These are phyloP conservation scores for Penicillium sp. DNA, from an alignment of 2,329 filamentous ascomycete species.

Conservation along the genomic window DNA sequence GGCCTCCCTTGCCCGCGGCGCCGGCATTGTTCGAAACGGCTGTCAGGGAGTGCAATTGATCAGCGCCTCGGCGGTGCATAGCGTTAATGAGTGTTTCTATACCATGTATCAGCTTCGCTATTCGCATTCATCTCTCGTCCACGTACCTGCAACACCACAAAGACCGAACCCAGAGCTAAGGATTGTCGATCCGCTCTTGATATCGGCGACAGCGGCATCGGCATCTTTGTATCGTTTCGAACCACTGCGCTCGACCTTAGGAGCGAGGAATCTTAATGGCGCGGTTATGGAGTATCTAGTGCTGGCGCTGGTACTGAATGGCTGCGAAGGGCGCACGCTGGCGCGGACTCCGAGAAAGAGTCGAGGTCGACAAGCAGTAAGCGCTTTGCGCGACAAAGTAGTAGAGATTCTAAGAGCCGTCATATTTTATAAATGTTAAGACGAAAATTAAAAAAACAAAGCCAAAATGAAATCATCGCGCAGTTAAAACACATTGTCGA, in stretches of 20 bases:
- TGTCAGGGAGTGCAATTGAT: conserved; percentile 59
- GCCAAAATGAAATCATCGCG: neutral
- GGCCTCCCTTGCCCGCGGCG: conserved; percentile 63
- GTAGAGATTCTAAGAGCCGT: conserved; percentile 25
- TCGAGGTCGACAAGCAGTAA: conserved; percentile 22
- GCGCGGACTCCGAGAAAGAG: conserved; percentile 20
- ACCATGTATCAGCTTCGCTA: neutral
- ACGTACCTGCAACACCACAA: conserved; percentile 67
- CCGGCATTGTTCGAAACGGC: conserved; percentile 81
- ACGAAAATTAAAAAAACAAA: neutral
- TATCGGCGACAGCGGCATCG: conserved; percentile 66
- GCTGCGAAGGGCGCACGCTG: conserved; percentile 10
- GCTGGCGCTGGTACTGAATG: neutral
- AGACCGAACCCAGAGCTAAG: conserved; percentile 80
- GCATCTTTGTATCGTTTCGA: conserved; percentile 48
- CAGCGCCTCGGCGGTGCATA: conserved; percentile 58
- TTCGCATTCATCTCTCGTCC: neutral
- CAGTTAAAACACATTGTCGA: conserved; percentile 9
- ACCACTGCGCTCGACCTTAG: conserved; percentile 30
- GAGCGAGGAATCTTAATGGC: conserved; percentile 19
- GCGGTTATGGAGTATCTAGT: conserved; percentile 23
- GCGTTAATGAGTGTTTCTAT: conserved; percentile 69
- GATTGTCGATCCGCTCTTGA: conserved; percentile 67
- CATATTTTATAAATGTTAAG: conserved; percentile 18
- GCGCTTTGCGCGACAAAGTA: conserved; percentile 24